Evolutionary conservation across 2,329 filamentous ascomycete genomes (phyloP).

Genomic region (Fusarium illudens): DNA sequence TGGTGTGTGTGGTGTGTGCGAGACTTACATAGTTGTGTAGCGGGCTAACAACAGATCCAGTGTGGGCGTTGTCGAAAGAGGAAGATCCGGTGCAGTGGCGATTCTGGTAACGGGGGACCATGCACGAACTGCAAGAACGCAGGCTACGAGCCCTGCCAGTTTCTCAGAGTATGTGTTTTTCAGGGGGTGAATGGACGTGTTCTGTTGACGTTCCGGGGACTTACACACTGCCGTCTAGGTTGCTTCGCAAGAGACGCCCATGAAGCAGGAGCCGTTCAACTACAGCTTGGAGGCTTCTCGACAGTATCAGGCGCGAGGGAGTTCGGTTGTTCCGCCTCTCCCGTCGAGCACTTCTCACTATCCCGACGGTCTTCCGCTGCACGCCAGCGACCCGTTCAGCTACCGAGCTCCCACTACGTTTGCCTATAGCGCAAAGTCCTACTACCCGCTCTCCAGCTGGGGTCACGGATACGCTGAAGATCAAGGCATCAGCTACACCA

Average conservation of each 20-base stretch:
- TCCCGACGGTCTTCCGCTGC: conserved; percentile 29
- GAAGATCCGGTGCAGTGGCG: conserved; percentile 94
- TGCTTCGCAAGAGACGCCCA: conserved; percentile 44
- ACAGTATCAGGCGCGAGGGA: conserved; percentile 42
- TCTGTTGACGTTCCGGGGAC: not conserved
- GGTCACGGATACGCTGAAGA: conserved; percentile 40
- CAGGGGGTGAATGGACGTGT: not conserved
- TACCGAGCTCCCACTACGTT: conserved; percentile 37
- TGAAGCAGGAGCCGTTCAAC: conserved; percentile 39
- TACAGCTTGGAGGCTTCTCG: conserved; percentile 47
- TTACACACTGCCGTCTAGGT: conserved; percentile 37
- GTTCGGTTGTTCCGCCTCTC: conserved; percentile 24
- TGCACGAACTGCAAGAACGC: conserved; percentile 85
- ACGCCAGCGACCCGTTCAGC: conserved; percentile 22
- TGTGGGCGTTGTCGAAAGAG: conserved; percentile 89
- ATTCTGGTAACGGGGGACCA: conserved; percentile 76
- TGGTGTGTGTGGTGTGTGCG: conserved; percentile 38
- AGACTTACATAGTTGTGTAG: conserved; percentile 36
- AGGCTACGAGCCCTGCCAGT: conserved; percentile 76
- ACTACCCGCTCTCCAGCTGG: conserved; percentile 40
- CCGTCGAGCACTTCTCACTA: conserved; percentile 26
- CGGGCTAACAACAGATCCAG: conserved; percentile 56
- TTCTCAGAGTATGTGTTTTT: conserved; percentile 74
- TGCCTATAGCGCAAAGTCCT: conserved; percentile 39
- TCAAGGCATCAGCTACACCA: conserved; percentile 34